These are phyloP conservation scores for Verticillium albo-atrum DNA, from an alignment of 2,329 filamentous ascomycete genomes.

Conservation along the genomic window DNA sequence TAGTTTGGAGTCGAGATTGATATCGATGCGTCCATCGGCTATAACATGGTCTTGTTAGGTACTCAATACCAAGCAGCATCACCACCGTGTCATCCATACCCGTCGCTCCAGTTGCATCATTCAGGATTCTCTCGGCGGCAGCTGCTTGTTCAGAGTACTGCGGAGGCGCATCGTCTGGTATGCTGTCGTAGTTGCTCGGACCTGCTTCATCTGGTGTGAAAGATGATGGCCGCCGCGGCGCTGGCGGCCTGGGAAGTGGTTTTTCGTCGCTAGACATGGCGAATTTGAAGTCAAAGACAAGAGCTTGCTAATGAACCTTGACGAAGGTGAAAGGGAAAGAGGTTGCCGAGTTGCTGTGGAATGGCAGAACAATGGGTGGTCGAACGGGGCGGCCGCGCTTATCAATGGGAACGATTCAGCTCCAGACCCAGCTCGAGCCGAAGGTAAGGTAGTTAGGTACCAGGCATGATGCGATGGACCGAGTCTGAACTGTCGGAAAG, in stretches of 20 bases:
- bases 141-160: not conserved
- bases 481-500: not conserved
- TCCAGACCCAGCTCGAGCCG: not conserved
- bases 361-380: not conserved
- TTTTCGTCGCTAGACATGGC: not conserved
- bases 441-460: too few species aligned
- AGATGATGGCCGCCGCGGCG: not conserved
- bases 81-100: not conserved
- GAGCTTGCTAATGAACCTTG: not conserved
- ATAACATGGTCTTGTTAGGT: not conserved
- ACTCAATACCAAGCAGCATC: not conserved
- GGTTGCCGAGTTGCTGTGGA: not conserved
- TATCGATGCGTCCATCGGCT: slow-evolving; percentile 10
- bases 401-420: not conserved
- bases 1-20: slow-evolving; percentile 9
- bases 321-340: not conserved
- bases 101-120: not conserved
- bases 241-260: not conserved
- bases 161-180: not conserved
- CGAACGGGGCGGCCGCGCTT: not conserved
- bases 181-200: not conserved
- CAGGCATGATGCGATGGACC: too few species aligned
- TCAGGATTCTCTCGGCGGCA: not conserved
- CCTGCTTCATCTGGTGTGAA: not conserved
- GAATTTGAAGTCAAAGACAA: not conserved